Base-by-base conservation (phyloP, 106 monocot species). In the Dioscorea dumetorum region DNA sequence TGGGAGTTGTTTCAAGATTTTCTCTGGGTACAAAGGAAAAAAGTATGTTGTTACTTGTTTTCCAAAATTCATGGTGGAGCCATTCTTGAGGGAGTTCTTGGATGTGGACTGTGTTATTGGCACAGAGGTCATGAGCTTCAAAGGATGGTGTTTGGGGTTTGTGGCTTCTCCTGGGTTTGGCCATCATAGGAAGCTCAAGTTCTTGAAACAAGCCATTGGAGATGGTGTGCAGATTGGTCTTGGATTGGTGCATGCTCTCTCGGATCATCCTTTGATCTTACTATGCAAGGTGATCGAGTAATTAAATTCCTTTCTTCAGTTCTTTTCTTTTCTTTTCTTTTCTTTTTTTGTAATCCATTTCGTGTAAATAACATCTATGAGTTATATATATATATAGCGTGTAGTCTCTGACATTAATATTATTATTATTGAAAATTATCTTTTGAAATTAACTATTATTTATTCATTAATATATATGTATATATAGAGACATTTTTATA, bases 31-130 rank as follows among this genome's bases (percentile, higher is more conserved):
- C 24, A 70, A 77, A 6, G 83, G 83, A 23, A 64, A 72, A 59
- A 82, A 51, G 66, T 67, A 75, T 24, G 77, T 78, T 8, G 34
- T 86, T 12, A 78, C 83, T 21, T 49, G 66, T 24, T 63, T 76
- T 23, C 90, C 85, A 2, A 64, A 75, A 70, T 22, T 82, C 67
- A 83, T 85, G 83, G 85, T 73, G 54, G 83, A 90, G 59, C 70
- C 77, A 0, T 85, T 85, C 64, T 48, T 85, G 48, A 80, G 62
- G 60, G 83, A 85, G 64, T 81, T 75, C 63, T 64, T 90, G 63
- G 85, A 64, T 13, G 90, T 75, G 8, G 83, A 73, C 34, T 17
- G 21, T 22, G 85, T 90, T 22, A 21, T 85, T 6, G 82, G 75
- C 28, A 70, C 76, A 21, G 83, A 86, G 73, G 50, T 90, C 51